Conservation (phyloP, 23 red algal genomes). For the Agarophyton chilense region DNA sequence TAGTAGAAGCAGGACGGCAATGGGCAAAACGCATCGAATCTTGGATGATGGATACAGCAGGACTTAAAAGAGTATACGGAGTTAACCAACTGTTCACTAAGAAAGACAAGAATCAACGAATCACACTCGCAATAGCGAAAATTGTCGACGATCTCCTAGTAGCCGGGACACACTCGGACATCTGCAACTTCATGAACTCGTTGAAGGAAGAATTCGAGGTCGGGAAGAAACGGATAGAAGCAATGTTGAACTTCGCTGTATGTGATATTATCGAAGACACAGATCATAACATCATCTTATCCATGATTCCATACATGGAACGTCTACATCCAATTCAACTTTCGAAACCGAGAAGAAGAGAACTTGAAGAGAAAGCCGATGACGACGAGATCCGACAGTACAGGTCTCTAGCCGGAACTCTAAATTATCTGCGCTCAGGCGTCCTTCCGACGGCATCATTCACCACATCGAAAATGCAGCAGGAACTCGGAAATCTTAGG, state of each 20-base stretch:
- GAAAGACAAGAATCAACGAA: neutral
- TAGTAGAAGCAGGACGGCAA: conserved; percentile 33
- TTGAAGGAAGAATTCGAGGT: neutral
- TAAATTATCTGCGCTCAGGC: conserved; percentile 1
- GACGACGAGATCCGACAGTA: neutral
- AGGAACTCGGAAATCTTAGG: neutral
- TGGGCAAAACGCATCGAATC: conserved; percentile 27
- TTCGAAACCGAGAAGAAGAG: neutral
- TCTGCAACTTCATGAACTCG: neutral
- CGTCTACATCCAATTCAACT: conserved; percentile 2
- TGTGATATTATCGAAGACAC: neutral
- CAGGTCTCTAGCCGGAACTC: neutral
- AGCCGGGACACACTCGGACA: neutral
- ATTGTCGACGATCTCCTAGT: conserved; percentile 23
- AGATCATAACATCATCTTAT: neutral
- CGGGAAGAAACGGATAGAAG: neutral
- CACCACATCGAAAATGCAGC: conserved; percentile 18
- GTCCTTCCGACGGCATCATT: neutral
- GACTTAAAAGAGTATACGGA: neutral
- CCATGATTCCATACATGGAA: conserved; percentile 17
- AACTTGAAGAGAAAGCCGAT: neutral
- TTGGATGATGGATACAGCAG: neutral
- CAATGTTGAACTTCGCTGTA: neutral
- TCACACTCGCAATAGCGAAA: neutral
- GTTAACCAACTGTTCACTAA: conserved; percentile 8